Base-by-base conservation (phyloP, 306 rosid species). In the Glycine tomentella region DNA sequence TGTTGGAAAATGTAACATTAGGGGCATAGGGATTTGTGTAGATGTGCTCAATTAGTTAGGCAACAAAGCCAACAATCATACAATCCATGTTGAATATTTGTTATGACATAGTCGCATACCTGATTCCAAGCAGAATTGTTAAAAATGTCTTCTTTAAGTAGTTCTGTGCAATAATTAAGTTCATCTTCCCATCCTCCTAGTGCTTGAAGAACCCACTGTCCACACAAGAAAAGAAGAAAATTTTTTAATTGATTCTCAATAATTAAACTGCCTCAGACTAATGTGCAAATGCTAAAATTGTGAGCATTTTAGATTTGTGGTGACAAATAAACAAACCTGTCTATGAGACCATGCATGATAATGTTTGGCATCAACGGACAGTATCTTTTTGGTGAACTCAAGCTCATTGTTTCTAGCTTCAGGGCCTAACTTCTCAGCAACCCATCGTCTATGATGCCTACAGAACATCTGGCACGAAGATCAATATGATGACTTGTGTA, bases 91-190 rank as follows among this genome's bases (percentile, higher is more conserved):
- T 25, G 69, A 80, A 66, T 52, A 70, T 75, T 55, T 56, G 36
- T n/a, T 36, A 61, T 17, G 40, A 55, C 76, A 25, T 16, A 38
- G 44, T 38, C 5, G 72, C 80, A 63, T 78, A 91, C 98, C 97
- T 95, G 97, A 87, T 92, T 95, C 98, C 97, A 95, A 84, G 97
- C 98, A 84, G 98, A 95, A 75, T 92, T 95, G 83, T 95, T 95
- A 74, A 89, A 92, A 79, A 91, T 36, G 78, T 95, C 98, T 83
- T 84, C 88, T 76, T 90, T 86, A 62, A 95, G 95, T 50, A 95
- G 98, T 74, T 89, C 76, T 3, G 68, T 57, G 76, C 97, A 91
- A 84, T 92, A 95, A 69, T 77, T 76, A 80, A 95, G 97, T 81
- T 95, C 98, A 71, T 84, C 78, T 79, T 95, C 95, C 97, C 97